A percentile compares a stretch with the other conserved stretches of the same genome.
Conservation (phyloP, 2,329 filamentous ascomycete genomes). For the Apiospora phragmitis region DNA sequence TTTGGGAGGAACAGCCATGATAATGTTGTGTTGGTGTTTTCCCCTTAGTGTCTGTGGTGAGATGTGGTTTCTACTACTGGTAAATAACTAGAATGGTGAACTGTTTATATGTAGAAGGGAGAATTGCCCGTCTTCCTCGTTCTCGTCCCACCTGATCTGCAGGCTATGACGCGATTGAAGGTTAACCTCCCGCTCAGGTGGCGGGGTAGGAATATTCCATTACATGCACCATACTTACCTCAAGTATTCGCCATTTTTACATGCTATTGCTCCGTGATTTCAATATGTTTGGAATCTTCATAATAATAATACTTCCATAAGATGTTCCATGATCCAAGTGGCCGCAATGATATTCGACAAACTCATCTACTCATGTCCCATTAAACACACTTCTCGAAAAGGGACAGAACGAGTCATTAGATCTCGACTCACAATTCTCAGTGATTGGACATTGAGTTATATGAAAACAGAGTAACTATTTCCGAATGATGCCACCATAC, state of each 20-base stretch:
- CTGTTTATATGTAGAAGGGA: not conserved
- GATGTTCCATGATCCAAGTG: too few species aligned
- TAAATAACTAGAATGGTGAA: not conserved
- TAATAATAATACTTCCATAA: too few species aligned
- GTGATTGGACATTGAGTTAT: too few species aligned
- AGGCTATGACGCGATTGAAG: not conserved
- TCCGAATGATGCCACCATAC: not conserved
- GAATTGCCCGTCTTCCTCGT: not conserved
- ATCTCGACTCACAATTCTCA: too few species aligned
- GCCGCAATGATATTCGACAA: too few species aligned
- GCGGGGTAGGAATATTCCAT: not conserved
- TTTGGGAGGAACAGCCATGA: slow-evolving; percentile 76
- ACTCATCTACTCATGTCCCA: too few species aligned
- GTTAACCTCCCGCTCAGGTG: not conserved
- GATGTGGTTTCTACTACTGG: not conserved
- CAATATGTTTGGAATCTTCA: too few species aligned
- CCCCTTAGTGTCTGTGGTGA: not conserved
- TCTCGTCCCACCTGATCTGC: not conserved
- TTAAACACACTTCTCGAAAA: too few species aligned
- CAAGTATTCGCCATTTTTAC: not conserved
- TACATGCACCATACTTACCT: not conserved
- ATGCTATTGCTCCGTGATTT: too few species aligned
- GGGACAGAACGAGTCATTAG: too few species aligned
- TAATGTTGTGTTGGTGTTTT: slow-evolving; percentile 34
- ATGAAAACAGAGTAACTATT: not conserved